Evolutionary conservation across 768 basidiomycete genomes (phyloP), one percentile per base, ranked within the genome.

Genomic region (Kondoa malvinella): DNA sequence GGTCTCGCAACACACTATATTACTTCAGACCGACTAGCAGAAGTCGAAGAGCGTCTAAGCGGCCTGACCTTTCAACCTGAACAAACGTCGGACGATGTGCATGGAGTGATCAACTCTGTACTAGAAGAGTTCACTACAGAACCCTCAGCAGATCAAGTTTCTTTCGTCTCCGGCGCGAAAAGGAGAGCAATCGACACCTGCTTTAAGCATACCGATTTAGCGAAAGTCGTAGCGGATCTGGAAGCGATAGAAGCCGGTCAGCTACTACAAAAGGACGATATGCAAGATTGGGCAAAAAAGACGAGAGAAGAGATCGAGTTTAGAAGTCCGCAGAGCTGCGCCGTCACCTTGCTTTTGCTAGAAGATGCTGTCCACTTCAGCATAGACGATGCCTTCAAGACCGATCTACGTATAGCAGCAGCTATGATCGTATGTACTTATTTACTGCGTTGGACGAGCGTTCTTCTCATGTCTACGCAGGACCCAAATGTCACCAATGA

Each of bases 1-100:
- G 94, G 95, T 33, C 82, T 97, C 73, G 92, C 94, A 2, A 96
- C 95, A 1, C 95, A 99, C 77, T 97, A 82, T 74, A 83, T 97
- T 65, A 84, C 89, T 12, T 86, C 88, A 56, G 81, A 84, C 66
- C 82, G 84, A 68, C 79, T 97, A 66, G 81, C 84, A 21, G 78
- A 77, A 71, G 72, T 70, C 67, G 74, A 68, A 73, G 73, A 64
- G 68, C 67, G 69, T 14, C 40, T 69, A 32, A 3, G 58, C 66
- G 33, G 32, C 63, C n/a, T 69, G 60, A 32, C 26, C 66, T 16
- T 40, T 17, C 15, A 60, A 69, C 32, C 57, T 34, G 58, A 57
- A n/a, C 60, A 57, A 29, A 68, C 64, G 21, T 72, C 77, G 73
- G 67, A 73, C 57, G 75, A 77, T 26, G 72, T 78, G 65, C 73